Percentiles rank a stretch among this genome's conserved stretches.
Conservation (phyloP, 176 grass and related monocot species). For the Pontederia paniculata region DNA sequence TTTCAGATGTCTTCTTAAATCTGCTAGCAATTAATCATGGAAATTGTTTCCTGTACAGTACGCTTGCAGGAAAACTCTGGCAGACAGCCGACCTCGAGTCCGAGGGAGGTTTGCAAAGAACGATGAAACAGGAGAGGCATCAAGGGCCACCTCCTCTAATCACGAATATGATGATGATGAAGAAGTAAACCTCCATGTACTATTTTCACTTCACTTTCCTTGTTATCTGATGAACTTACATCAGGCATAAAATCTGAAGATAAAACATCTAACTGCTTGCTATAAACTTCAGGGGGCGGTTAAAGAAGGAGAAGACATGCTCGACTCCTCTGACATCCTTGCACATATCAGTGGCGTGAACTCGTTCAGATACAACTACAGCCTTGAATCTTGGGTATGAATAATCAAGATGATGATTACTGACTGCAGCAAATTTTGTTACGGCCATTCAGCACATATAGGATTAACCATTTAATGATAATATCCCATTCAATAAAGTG, state of each 20-base stretch:
- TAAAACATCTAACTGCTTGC: not conserved
- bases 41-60: constrained; percentile 28
- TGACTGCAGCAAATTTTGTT: constrained; percentile 11
- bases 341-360: constrained; percentile 51
- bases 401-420: constrained; percentile 19
- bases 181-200: constrained; percentile 26
- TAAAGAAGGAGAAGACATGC: constrained; percentile 54
- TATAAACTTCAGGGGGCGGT: constrained; percentile 25
- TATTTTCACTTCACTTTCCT: not conserved
- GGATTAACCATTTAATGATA: constrained; percentile 10
- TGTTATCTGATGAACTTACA: not conserved
- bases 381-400: constrained; percentile 64
- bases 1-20: not conserved
- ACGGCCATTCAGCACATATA: constrained; percentile 24
- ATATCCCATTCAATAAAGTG: constrained; percentile 31
- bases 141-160: constrained; percentile 38
- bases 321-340: constrained; percentile 46
- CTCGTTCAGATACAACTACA: constrained; percentile 43
- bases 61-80: constrained; percentile 93
- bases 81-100: constrained; percentile 88
- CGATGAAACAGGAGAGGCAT: constrained; percentile 58
- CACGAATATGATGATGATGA: constrained; percentile 48
- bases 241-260: not conserved
- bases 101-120: constrained; percentile 97
- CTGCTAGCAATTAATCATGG: not conserved